phyloP scores from a whole-genome alignment of 2,329 filamentous ascomycete genomes.

The Verticillium nonalfalfae region DNA sequence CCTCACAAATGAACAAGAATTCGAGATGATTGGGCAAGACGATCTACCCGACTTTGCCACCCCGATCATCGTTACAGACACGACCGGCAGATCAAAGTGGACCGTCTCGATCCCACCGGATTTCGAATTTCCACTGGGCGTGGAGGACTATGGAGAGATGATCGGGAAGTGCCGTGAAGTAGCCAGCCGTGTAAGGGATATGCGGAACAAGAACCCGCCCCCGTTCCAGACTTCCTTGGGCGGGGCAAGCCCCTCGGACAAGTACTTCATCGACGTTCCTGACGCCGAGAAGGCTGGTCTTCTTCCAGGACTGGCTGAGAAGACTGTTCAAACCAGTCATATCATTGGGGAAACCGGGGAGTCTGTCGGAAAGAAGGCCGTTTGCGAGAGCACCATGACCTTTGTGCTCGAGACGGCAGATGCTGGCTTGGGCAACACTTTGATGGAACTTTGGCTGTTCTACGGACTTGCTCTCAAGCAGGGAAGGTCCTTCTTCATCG shows the following conservation, averaged over 20 bases:
- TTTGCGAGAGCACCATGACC: constrained; percentile 68
- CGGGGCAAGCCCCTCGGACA: constrained; percentile 56
- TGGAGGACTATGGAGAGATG: constrained; percentile 62
- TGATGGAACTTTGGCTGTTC: constrained; percentile 78
- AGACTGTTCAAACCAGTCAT: neutral
- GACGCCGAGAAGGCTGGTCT: constrained; percentile 63
- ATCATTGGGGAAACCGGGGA: constrained; percentile 37
- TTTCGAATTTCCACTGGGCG: constrained; percentile 59
- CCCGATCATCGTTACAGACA: constrained; percentile 63
- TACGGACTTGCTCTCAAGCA: constrained; percentile 75
- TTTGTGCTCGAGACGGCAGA: constrained; percentile 69
- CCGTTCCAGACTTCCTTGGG: constrained; percentile 37
- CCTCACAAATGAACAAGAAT: constrained; percentile 31
- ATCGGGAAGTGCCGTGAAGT: constrained; percentile 62
- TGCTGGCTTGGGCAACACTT: constrained; percentile 68
- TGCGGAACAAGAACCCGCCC: constrained; percentile 33
- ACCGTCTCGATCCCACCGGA: constrained; percentile 71
- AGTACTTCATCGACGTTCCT: constrained; percentile 66
- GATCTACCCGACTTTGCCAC: constrained; percentile 66
- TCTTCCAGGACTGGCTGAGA: constrained; percentile 32
- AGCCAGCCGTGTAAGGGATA: constrained; percentile 47
- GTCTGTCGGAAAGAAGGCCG: constrained; percentile 37
- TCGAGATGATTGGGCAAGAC: constrained; percentile 62
- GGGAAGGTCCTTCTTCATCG: constrained; percentile 72
- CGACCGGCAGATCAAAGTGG: constrained; percentile 62